Conservation (phyloP, 2,329 filamentous ascomycete species). For the Penicillium expansum region DNA sequence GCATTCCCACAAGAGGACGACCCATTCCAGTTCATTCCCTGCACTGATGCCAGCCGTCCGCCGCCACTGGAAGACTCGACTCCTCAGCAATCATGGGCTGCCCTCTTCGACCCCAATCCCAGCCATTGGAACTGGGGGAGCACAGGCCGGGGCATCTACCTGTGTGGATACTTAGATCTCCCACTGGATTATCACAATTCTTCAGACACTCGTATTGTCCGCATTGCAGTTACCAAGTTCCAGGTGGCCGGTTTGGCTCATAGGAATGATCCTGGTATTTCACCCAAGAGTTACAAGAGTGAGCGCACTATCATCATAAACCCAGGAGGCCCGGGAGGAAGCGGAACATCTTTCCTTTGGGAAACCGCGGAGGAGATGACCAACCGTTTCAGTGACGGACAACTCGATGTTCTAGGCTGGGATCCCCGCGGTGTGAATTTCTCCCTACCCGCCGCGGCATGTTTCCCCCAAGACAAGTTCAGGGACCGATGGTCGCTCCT, state of each 20-base stretch:
- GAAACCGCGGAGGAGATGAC: slow-evolving; percentile 13
- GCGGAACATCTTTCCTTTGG: slow-evolving; percentile 14
- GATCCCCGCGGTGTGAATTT: slow-evolving; percentile 19
- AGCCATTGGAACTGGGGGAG: slow-evolving; percentile 17
- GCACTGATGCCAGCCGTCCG: slow-evolving; percentile 12
- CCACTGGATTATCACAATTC: slow-evolving; percentile 18
- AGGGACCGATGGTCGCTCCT: slow-evolving; percentile 17
- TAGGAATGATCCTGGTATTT: neutral
- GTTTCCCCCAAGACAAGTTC: slow-evolving; percentile 11
- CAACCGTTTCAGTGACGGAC: slow-evolving; percentile 14
- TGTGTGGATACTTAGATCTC: slow-evolving; percentile 19
- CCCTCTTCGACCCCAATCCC: slow-evolving; percentile 11
- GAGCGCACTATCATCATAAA: slow-evolving; percentile 19
- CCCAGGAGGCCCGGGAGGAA: slow-evolving; percentile 17
- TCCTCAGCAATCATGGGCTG: slow-evolving; percentile 12
- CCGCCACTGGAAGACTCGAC: slow-evolving; percentile 12
- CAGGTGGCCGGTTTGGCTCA: slow-evolving; percentile 12
- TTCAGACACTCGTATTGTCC: slow-evolving; percentile 15
- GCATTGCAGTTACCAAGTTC: slow-evolving; percentile 18
- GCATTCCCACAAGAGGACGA: slow-evolving; percentile 8
- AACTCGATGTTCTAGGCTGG: slow-evolving; percentile 18
- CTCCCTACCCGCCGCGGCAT: slow-evolving; percentile 14
- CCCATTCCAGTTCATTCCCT: slow-evolving; percentile 16
- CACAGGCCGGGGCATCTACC: slow-evolving; percentile 14
- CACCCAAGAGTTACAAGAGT: slow-evolving; percentile 6